phyloP scores from a whole-genome alignment of 176 grass and related monocot species.

The Phoenix dactylifera region DNA sequence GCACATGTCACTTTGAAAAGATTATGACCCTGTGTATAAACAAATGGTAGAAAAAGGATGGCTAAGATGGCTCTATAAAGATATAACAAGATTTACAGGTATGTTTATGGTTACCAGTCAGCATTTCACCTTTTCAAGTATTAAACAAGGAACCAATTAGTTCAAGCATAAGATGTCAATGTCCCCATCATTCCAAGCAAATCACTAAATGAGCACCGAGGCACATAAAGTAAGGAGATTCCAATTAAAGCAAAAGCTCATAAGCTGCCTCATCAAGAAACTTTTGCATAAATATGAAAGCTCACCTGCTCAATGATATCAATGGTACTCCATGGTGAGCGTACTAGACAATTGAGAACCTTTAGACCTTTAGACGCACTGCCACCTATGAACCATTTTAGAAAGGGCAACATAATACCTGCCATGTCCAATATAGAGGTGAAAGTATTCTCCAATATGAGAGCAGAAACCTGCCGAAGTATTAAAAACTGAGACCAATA shows the following conservation, averaged over 20 bases:
- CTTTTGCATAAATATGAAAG: conserved; percentile 1
- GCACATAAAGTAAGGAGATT: not conserved
- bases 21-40: too few species aligned
- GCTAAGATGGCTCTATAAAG: too few species aligned
- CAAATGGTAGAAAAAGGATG: too few species aligned
- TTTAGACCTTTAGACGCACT: conserved; percentile 75
- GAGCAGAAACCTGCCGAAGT: conserved; percentile 50
- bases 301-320: conserved; percentile 72
- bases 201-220: too few species aligned
- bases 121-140: too few species aligned
- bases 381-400: conserved; percentile 91
- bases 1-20: too few species aligned
- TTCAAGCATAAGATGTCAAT: too few species aligned
- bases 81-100: too few species aligned
- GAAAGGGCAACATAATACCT: conserved; percentile 83
- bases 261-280: not conserved
- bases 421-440: conserved; percentile 98
- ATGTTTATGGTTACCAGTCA: too few species aligned
- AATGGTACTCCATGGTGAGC: conserved; percentile 92
- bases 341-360: conserved; percentile 79
- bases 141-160: too few species aligned
- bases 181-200: too few species aligned
- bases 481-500: too few species aligned
- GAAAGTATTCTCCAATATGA: conserved; percentile 98
- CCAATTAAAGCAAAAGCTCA: not conserved